Evolutionary conservation across 768 basidiomycete genomes (phyloP), one percentile per base, ranked within the genome.

Genomic region (Russula ochroleuca): DNA sequence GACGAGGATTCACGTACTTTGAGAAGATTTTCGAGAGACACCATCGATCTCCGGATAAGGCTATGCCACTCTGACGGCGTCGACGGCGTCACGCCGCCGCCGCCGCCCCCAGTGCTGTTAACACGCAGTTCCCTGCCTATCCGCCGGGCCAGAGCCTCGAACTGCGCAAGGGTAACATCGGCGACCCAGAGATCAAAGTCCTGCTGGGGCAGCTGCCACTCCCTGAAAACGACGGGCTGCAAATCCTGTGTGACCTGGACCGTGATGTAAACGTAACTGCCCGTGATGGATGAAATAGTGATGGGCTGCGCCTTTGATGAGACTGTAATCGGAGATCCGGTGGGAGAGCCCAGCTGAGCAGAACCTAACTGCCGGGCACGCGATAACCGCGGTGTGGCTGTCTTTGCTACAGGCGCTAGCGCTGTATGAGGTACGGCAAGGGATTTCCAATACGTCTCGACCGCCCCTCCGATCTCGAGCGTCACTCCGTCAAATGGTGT

Each of bases 381-480:
- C 45, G 70, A 62, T 17, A 70, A 64, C 23, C 72, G 69, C 23
- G 72, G 68, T 19, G 70, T 61, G 41, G 65, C 38, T 15, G 67
- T 60, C 57, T 64, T 70, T 52, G 58, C 58, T 15, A 71, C 59
- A 33, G 70, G 60, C 59, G 45, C 62, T 23, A 67, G 68, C 40
- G 69, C 75, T 17, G 75, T 72, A 17, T 70, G 72, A 15, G 83
- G 78, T 21, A 77, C 77, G 3, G 82, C 78, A 21, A 87, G 85
- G 2, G 94, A 95, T 76, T 98, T 98, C 97, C 97, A 99, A 74
- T 99, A 99, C 0, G 96, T 99, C 77, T 98, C 95, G 33, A 98
- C 83, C 57, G 91, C 86, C 28, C 97, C 96, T 25, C 94, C 95
- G 59, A 98, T 89, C 75, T 95, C 92, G 14, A 98, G 81, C 62